Evolutionary conservation across 306 rosid genomes (phyloP).

Genomic region (Prosopis cineraria): DNA sequence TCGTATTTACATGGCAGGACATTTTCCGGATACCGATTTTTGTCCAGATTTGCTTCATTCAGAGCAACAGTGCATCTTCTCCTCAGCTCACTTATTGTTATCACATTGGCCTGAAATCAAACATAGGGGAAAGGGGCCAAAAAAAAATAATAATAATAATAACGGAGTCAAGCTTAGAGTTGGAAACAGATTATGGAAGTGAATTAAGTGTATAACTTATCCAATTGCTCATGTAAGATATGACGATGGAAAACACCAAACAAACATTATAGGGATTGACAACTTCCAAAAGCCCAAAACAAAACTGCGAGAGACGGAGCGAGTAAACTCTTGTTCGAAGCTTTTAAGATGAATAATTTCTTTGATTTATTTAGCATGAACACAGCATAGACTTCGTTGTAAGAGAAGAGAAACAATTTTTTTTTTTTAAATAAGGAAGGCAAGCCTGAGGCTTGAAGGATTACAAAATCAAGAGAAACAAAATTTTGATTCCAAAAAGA

Average conservation of each 20-base stretch:
- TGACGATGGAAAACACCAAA: not conserved
- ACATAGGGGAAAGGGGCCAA: not conserved
- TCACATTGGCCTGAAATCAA: slow-evolving; percentile 58
- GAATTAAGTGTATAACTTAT: not conserved
- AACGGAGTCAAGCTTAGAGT: not conserved
- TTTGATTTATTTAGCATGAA: not conserved
- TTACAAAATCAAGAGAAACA: no score
- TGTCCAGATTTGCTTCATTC: slow-evolving; percentile 62
- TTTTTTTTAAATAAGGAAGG: no score
- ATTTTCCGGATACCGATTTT: slow-evolving; percentile 68
- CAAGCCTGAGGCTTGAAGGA: no score
- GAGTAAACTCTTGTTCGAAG: slow-evolving; percentile 38
- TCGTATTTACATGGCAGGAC: slow-evolving; percentile 74
- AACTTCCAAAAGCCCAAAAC: not conserved
- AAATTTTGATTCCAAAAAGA: no score
- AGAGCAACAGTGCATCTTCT: slow-evolving; percentile 68
- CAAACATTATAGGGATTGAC: not conserved
- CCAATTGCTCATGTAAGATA: not conserved
- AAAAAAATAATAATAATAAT: not conserved
- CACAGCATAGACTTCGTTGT: not conserved
- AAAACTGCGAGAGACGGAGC: slow-evolving; percentile 69
- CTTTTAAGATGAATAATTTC: not conserved
- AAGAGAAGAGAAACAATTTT: not conserved
- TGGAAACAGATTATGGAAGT: not conserved
- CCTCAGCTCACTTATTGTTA: slow-evolving; percentile 60